Conservation (phyloP, 768 basidiomycete species). For the Gymnopilus dilepis region DNA sequence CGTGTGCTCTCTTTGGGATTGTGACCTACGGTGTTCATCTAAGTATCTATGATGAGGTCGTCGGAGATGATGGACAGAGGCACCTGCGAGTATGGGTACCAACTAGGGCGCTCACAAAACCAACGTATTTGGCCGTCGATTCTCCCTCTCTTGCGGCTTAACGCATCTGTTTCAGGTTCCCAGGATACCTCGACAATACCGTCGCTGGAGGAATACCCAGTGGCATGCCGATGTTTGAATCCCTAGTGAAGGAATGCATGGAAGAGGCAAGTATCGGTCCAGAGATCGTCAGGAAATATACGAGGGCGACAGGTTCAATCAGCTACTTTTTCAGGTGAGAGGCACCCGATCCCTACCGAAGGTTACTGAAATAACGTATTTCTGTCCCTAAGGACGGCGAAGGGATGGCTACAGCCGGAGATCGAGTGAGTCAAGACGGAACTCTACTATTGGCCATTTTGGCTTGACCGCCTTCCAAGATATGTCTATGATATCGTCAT, state of each 20-base stretch:
- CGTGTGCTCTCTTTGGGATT: slow-evolving; percentile 87
- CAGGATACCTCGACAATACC: slow-evolving; percentile 87
- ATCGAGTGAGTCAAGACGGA: slow-evolving; percentile 59
- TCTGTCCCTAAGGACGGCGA: slow-evolving; percentile 47
- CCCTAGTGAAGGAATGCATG: slow-evolving; percentile 87
- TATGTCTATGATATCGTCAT: slow-evolving; percentile 85
- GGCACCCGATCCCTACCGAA: background rate
- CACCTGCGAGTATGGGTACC: slow-evolving; percentile 84
- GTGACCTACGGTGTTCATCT: slow-evolving; percentile 94
- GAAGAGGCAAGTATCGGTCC: slow-evolving; percentile 90
- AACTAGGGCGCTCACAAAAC: slow-evolving; percentile 83
- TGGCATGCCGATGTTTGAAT: slow-evolving; percentile 73
- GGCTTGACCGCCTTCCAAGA: slow-evolving; percentile 42
- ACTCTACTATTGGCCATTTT: slow-evolving; percentile 6
- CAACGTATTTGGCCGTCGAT: slow-evolving; percentile 62
- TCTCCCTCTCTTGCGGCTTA: background rate
- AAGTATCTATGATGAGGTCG: slow-evolving; percentile 65
- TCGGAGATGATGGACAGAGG: slow-evolving; percentile 38
- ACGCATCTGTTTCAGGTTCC: slow-evolving; percentile 58
- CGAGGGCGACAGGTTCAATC: slow-evolving; percentile 67
- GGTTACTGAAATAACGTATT: background rate
- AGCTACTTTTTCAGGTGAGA: slow-evolving; percentile 81
- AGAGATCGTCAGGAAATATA: slow-evolving; percentile 60
- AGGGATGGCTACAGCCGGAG: slow-evolving; percentile 88
- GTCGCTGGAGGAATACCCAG: slow-evolving; percentile 92